These are phyloP conservation scores for Ilex paraguariensis DNA, from an alignment of 305 asterid genomes.

Conservation along the genomic window DNA sequence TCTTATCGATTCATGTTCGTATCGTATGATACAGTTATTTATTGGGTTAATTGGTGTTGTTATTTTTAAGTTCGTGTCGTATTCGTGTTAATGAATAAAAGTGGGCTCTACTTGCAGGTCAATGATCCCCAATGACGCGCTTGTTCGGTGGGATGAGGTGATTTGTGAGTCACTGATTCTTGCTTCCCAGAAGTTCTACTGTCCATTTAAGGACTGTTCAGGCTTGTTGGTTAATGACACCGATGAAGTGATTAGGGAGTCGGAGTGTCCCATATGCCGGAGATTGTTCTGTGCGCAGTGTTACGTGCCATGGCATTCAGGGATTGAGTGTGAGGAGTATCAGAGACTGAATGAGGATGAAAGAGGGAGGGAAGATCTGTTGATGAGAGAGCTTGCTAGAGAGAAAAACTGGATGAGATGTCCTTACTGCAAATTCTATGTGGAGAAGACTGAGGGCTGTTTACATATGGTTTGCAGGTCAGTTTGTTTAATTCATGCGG, in stretches of 20 bases:
- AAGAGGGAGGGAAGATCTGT: slow-evolving; percentile 15
- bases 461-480: slow-evolving; percentile 47
- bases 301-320: slow-evolving; percentile 24
- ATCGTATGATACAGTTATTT: no score
- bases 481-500: background rate
- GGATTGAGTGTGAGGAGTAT: slow-evolving; percentile 10
- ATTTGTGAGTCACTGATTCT: slow-evolving; percentile 8
- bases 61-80: no score
- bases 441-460: slow-evolving; percentile 31
- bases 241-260: slow-evolving; percentile 6
- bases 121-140: slow-evolving; percentile 5
- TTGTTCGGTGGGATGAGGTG: slow-evolving; percentile 4
- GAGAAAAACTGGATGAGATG: slow-evolving; percentile 27
- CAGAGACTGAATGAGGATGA: slow-evolving; percentile 16
- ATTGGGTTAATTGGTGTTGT: no score
- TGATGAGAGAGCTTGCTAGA: slow-evolving; percentile 19
- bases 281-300: slow-evolving; percentile 20
- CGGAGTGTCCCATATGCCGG: slow-evolving; percentile 19
- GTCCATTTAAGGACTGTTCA: slow-evolving; percentile 21
- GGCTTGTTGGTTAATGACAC: slow-evolving; percentile 14
- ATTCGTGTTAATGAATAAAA: no score
- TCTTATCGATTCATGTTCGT: no score
- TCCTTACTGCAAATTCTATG: slow-evolving; percentile 17
- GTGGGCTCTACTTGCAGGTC: slow-evolving; percentile 6
- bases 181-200: slow-evolving; percentile 12